phyloP scores from a whole-genome alignment of 768 basidiomycete species.

The Tulasnella sp. region DNA sequence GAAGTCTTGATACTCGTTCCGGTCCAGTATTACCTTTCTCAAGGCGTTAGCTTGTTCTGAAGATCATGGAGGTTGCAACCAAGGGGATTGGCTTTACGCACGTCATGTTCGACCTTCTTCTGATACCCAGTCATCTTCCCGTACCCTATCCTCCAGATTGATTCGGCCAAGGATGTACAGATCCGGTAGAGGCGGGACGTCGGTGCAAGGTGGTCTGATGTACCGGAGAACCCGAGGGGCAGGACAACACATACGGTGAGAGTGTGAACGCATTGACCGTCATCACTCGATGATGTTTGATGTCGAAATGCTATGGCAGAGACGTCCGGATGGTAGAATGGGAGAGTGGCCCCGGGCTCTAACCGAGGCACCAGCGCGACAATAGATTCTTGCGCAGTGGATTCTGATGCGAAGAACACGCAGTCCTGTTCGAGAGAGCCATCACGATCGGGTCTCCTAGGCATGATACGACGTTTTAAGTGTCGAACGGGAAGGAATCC shows the following conservation, averaged over 20 bases:
- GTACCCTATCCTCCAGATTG: slow-evolving; percentile 81
- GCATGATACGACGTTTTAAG: slow-evolving; percentile 59
- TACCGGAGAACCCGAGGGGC: slow-evolving; percentile 19
- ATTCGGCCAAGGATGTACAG: slow-evolving; percentile 66
- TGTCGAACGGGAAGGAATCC: slow-evolving; percentile 34
- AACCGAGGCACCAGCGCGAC: slow-evolving; percentile 31
- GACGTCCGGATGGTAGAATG: slow-evolving; percentile 87
- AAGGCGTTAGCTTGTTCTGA: neutral
- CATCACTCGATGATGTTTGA: slow-evolving; percentile 29
- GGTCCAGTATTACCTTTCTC: slow-evolving; percentile 23
- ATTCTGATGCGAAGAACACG: slow-evolving; percentile 38
- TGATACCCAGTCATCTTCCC: slow-evolving; percentile 71
- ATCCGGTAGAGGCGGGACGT: slow-evolving; percentile 70
- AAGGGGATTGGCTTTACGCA: slow-evolving; percentile 19
- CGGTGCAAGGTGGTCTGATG: slow-evolving; percentile 32
- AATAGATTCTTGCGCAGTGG: slow-evolving; percentile 21
- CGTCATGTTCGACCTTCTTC: slow-evolving; percentile 79
- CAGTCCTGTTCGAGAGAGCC: slow-evolving; percentile 63
- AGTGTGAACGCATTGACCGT: slow-evolving; percentile 23
- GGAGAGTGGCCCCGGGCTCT: slow-evolving; percentile 39
- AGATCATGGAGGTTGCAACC: neutral
- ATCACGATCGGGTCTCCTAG: slow-evolving; percentile 71
- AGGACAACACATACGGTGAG: slow-evolving; percentile 45
- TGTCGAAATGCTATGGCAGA: slow-evolving; percentile 74
- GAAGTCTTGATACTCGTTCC: slow-evolving; percentile 79